Evolutionary conservation across 192 early-diverging fungal genomes (phyloP).

Genomic region (Borealophlyctis nickersoniae): DNA sequence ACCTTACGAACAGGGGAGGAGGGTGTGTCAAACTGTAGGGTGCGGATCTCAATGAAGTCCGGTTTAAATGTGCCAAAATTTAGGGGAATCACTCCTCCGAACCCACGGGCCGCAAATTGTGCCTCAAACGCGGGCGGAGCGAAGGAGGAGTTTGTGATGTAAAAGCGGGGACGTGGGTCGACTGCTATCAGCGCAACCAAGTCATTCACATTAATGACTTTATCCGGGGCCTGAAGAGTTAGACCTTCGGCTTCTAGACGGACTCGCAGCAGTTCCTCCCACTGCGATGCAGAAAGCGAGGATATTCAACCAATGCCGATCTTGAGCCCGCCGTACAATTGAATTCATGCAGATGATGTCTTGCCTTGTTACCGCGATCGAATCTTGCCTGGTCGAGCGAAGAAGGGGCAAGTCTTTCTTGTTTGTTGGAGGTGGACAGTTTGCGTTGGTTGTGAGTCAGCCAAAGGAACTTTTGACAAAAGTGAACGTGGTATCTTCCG

Average conservation of each 20-base stretch:
- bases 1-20: conserved; percentile 4
- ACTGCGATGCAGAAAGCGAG: conserved; percentile 8
- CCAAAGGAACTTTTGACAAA: conserved; percentile 17
- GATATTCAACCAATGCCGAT: neutral
- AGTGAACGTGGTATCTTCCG: conserved; percentile 4
- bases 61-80: conserved; percentile 26
- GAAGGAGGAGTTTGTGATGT: conserved; percentile 14
- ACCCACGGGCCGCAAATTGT: neutral
- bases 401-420: neutral
- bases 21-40: conserved; percentile 8
- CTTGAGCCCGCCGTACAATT: neutral
- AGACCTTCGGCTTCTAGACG: conserved; percentile 8
- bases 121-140: conserved; percentile 11
- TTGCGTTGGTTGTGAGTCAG: conserved; percentile 3
- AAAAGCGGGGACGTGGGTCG: conserved; percentile 20
- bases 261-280: conserved; percentile 24
- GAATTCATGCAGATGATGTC: neutral
- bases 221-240: conserved; percentile 5
- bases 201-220: conserved; percentile 1
- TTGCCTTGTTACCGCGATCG: conserved; percentile 17
- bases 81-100: neutral
- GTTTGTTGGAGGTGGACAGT: neutral
- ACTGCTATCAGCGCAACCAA: conserved; percentile 6
- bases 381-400: conserved; percentile 18
- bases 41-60: conserved; percentile 25